phyloP scores from a whole-genome alignment of 345 rosid species.

The Mangifera indica region DNA sequence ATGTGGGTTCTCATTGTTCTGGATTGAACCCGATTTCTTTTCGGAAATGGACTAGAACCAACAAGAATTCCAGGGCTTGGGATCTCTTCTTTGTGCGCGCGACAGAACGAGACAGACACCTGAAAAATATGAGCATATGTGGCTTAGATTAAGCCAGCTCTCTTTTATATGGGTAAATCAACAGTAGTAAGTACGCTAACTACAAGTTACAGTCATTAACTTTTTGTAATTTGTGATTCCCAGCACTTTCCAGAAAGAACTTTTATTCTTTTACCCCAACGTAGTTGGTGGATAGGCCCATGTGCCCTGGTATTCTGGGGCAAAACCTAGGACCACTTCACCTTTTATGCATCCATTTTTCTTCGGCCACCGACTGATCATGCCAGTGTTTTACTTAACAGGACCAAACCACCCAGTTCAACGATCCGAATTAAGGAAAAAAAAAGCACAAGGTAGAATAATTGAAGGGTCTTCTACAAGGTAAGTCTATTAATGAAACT shows the following conservation, averaged over 20 bases:
- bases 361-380: conserved; percentile 1
- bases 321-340: conserved; percentile 7
- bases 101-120: not conserved
- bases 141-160: not conserved
- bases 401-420: not conserved
- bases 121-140: not conserved
- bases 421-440: not conserved
- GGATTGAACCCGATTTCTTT: not conserved
- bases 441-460: not conserved
- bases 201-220: not conserved
- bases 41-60: too few relatives aligned
- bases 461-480: not conserved
- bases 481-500: not conserved
- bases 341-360: not conserved
- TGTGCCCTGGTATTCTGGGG: not conserved
- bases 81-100: not conserved
- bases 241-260: conserved; percentile 8
- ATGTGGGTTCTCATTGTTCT: not conserved
- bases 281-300: conserved; percentile 12
- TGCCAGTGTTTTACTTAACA: not conserved
- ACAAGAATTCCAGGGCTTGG: not conserved
- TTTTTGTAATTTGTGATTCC: not conserved
- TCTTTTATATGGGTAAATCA: not conserved
- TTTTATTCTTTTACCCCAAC: conserved; percentile 8
- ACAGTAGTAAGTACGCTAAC: not conserved